Evolutionary conservation across 2,329 filamentous ascomycete genomes (phyloP).

Genomic region (Fusarium setosum): DNA sequence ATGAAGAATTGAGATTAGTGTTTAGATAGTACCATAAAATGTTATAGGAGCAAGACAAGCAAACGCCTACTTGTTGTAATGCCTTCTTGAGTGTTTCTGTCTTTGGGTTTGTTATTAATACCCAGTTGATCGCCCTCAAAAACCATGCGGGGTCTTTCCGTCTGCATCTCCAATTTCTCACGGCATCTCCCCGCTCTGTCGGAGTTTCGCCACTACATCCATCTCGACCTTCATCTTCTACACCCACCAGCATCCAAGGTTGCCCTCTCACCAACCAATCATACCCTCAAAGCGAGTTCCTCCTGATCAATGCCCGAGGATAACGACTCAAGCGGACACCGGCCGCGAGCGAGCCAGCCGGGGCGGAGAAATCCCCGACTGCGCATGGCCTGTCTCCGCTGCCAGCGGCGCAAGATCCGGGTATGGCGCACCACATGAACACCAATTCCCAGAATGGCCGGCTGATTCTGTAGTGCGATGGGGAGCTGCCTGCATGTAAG

Average conservation of each 20-base stretch:
- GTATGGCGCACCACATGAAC: constrained; percentile 41
- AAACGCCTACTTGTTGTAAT: no score
- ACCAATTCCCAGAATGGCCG: not conserved
- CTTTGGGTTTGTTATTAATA: not conserved
- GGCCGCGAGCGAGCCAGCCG: constrained; percentile 23
- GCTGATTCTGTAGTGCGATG: constrained; percentile 54
- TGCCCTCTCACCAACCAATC: not conserved
- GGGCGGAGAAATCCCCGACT: constrained; percentile 42
- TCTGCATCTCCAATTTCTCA: not conserved
- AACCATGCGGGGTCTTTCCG: constrained; percentile 20
- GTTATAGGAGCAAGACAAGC: not conserved
- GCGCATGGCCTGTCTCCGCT: constrained; percentile 49
- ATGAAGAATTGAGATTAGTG: not conserved
- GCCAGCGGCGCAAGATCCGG: constrained; percentile 62
- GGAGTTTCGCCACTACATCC: constrained; percentile 24
- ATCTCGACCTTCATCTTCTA: not conserved
- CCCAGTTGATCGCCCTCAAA: not conserved
- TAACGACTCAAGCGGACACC: not conserved
- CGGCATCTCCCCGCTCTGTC: constrained; percentile 33
- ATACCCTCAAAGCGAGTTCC: no score
- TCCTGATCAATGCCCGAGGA: constrained; percentile 29
- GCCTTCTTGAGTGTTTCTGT: not conserved
- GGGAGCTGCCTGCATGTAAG: constrained; percentile 54
- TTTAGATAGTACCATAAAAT: no score
- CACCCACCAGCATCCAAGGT: not conserved